Base-by-base conservation (phyloP, 2,329 filamentous ascomycete genomes). In the Leptosphaerulina australis region DNA sequence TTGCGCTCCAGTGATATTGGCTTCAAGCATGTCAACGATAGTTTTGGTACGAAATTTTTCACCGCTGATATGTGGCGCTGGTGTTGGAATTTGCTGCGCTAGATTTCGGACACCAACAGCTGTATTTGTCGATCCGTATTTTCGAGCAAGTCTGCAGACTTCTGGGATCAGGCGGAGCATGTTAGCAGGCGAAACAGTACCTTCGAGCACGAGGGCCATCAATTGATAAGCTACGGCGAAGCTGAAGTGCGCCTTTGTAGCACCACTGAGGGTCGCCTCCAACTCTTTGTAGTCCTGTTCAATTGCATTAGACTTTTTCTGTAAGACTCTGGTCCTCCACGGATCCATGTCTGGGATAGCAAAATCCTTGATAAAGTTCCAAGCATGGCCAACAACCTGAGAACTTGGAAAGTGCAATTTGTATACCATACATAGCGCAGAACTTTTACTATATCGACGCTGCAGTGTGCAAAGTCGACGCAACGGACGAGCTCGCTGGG, bases 71-170 rank as follows among this genome's bases (percentile, higher is more conserved):
- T 57, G 18, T 4, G 60, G 64, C 14, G 51, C 50, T 6, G 62
- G 63, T 7, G 54, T 65, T 2, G 58, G 56, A 14, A 68, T 47
- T 25, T 64, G 59, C 82, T 84, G 63, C 85, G 81, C 67, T 90
- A 89, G 43, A 89, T 88, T 39, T 77, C 79, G 62, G 90, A 91
- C 7, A 82, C 79, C 0, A 90, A 84, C 1, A 86, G 81, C 83
- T 83, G 24, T 81, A 79, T 65, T 89, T 85, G 1, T 81, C 70
- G 40, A 69, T 62, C 17, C 76, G 72, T 12, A 71, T 70, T 50
- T 69, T 63, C 18, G 75, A 59, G 60, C 71, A 60, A 30, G 60
- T 49, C 5, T 55, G 56, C 11, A 60, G 40, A 46, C 67, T 58
- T 9, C 63, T 63, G 50, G 56, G 14, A 68, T 31, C 5, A 68